These are phyloP conservation scores for Suillus subalutaceus DNA, from an alignment of 768 basidiomycete species.

Conservation along the genomic window DNA sequence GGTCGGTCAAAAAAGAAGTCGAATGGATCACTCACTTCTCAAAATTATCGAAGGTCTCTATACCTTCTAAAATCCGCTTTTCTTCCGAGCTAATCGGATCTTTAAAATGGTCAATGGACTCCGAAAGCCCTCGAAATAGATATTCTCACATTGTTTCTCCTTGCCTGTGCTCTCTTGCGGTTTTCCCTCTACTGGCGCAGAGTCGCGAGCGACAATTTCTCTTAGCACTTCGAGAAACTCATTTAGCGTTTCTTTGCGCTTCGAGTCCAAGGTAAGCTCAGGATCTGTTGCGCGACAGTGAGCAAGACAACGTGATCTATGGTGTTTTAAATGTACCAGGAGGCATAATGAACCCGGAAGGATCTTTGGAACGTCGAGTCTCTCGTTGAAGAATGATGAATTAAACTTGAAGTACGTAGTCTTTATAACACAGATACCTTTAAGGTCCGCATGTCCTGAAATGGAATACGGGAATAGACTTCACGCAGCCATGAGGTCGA, in stretches of 20 bases:
- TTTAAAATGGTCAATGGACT: conserved; percentile 12
- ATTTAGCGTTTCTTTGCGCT: neutral
- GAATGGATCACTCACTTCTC: conserved; percentile 40
- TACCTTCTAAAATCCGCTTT: conserved; percentile 50
- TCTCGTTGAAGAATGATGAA: neutral
- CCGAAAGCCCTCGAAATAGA: neutral
- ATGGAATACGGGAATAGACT: conserved; percentile 5
- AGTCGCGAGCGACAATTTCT: neutral
- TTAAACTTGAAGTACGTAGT: conserved; percentile 18
- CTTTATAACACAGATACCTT: conserved; percentile 6
- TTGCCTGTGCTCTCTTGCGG: neutral
- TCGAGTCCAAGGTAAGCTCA: neutral
- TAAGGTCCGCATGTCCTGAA: conserved; percentile 8
- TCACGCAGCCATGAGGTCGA: conserved; percentile 4
- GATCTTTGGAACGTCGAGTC: neutral
- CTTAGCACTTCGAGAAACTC: conserved; percentile 3
- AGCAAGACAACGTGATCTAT: neutral
- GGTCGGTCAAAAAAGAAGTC: conserved; percentile 11
- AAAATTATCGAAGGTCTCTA: conserved; percentile 49
- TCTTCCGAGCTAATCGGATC: conserved; percentile 49
- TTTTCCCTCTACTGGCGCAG: neutral
- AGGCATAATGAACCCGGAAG: neutral
- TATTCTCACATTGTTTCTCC: neutral
- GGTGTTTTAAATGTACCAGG: neutral
- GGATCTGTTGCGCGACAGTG: conserved; percentile 1